Evolutionary conservation across 345 rosid genomes (phyloP).

Genomic region (Aegle marmelos): DNA sequence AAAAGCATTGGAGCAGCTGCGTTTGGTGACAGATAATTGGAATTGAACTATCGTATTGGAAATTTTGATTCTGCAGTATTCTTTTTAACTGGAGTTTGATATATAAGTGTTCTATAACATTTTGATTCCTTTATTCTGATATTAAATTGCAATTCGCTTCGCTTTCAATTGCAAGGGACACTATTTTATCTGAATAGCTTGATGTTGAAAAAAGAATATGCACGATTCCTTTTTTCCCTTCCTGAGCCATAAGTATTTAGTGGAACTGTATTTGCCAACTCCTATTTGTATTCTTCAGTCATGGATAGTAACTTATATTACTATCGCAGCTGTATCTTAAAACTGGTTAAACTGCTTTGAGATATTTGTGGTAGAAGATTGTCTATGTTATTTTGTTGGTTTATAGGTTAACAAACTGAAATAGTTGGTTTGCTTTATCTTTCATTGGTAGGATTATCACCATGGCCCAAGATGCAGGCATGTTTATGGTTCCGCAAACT

Average conservation of each 20-base stretch:
- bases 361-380: neutral
- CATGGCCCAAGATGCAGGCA: slow-evolving; percentile 12
- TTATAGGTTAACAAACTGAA: neutral
- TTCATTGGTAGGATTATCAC: neutral
- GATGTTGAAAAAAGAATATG: neutral
- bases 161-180: neutral
- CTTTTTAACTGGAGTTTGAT: neutral
- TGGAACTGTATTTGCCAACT: neutral
- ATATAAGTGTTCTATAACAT: neutral
- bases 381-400: neutral
- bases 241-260: neutral
- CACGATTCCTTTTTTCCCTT: neutral
- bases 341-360: neutral
- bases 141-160: neutral
- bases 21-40: neutral
- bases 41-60: neutral
- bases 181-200: neutral
- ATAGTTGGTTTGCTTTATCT: neutral
- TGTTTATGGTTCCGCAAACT: slow-evolving; percentile 17
- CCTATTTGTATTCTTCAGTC: neutral
- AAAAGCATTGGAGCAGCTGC: neutral
- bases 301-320: neutral
- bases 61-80: neutral
- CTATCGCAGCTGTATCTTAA: neutral
- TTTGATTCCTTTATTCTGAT: neutral